Base-by-base conservation (phyloP, 2,329 filamentous ascomycete genomes). In the Stagonosporopsis tanaceti region DNA sequence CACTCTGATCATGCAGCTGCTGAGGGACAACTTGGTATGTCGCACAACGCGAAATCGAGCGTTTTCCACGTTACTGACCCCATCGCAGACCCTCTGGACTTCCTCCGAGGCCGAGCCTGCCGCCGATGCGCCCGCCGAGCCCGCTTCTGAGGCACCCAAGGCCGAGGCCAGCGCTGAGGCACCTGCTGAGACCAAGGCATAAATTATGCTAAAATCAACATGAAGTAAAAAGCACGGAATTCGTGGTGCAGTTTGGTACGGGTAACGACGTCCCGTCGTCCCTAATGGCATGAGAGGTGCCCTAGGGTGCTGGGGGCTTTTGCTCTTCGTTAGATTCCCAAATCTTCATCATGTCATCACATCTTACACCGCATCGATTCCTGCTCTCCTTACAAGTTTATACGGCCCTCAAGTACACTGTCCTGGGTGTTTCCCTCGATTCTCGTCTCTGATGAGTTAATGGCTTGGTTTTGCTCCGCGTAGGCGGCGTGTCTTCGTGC, bases 1-100 rank as follows among this genome's bases (percentile, higher is more conserved):
- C 44, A 97, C 93, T 64, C 89, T 97, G 74, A 97, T 97, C 83
- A 97, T 97, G 93, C 93, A 97, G 85, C 90, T 97, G 64, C 89
- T 97, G 78, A 91, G 93, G 78, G 93, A 97, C 85, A 97, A 97
- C 87, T 79, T 97, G 79, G 92, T 96, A 74, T 64, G 80, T 53
- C 4, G 3, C 40, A 37, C 2, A 22, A 22, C 20, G 14, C 7
- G 15, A 22, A 7, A 15, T 20, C n/a, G 6, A 2, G 28, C 9
- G 9, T 11, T 32, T 17, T 25, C 2, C 3, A 27, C 5, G 4
- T 42, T 14, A 20, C 47, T 61, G 14, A 58, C 51, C 53, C 12
- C 47, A 15, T 42, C 11, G 6, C 69, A 97, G 93, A 98, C 95
- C 68, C 93, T 98, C 81, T 98, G 95, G 95, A 98, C 95, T 76